Evolutionary conservation across 2,329 filamentous ascomycete genomes (phyloP), one percentile per base, ranked within the genome.

Genomic region (Trichoderma brevicompactum): DNA sequence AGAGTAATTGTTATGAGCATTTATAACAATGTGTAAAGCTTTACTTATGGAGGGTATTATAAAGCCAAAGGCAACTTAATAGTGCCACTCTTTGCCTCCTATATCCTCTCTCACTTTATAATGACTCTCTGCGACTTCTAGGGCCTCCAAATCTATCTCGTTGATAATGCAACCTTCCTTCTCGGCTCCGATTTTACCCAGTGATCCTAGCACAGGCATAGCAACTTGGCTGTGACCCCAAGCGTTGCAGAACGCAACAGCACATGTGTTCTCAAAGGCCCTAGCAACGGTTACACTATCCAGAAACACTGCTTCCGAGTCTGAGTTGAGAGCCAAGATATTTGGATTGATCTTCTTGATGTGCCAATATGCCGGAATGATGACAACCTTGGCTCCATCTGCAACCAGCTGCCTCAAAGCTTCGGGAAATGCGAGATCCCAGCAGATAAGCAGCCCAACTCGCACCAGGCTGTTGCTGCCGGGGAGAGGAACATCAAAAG

Each of bases 281-380:
- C 59, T 34, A 8, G 59, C 48, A 34, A 62, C 44, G 7, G 40
- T 50, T 10, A 36, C 48, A 1, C 48, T 41, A 10, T 62, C 59
- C 34, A 53, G 19, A 17, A 50, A 53, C 3, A 62, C 59, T 2
- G 49, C 48, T 28, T 62, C 59, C 2, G 59, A 50, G 23, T 53
- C 38, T 13, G 36, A 2, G 9, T 53, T 53, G 4, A 62, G 23
- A 7, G 59, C 48, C 8, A 53, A 12, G 1, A 62, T n/a, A 13
- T 13, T 53, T 15, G 46, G 38, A 8, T 36, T 44, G 23, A 38
- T 41, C 19, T 49, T 23, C 6, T 34, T 52, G 12, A 62, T 62
- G 23, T 53, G 46, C 59, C 59, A 62, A n/a, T 50, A 62, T 1
- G 59, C 48, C 9, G 59, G 40, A 62, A 62, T 53, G 7, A 53